Conservation (phyloP, 768 basidiomycete species). For the Tubosaeta sp. region DNA sequence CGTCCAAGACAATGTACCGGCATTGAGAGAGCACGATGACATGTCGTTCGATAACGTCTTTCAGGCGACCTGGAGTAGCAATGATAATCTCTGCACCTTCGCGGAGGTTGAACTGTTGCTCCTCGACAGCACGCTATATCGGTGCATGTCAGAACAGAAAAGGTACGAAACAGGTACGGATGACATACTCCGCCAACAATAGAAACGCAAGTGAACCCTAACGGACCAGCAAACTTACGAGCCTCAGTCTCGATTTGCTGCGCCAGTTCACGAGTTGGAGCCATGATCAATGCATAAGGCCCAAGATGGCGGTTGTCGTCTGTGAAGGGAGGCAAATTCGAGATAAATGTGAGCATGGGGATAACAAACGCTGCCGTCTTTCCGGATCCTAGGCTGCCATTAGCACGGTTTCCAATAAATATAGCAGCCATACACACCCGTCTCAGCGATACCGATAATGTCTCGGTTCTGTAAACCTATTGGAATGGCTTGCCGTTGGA, state of each 20-base stretch:
- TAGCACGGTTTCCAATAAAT: not conserved
- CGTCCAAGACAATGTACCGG: conserved; percentile 99
- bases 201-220: conserved; percentile 93
- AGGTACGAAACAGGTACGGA: not conserved
- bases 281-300: conserved; percentile 88
- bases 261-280: conserved; percentile 97
- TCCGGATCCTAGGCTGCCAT: conserved; percentile 70
- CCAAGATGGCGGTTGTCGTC: conserved; percentile 95
- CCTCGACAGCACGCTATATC: conserved; percentile 81
- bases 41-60: conserved; percentile 94
- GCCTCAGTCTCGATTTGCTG: conserved; percentile 96
- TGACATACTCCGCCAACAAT: conserved; percentile 88
- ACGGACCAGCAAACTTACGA: conserved; percentile 82
- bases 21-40: conserved; percentile 96
- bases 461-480: conserved; percentile 96
- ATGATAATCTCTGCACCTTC: conserved; percentile 99
- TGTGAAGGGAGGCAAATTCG: conserved; percentile 74
- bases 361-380: conserved; percentile 99
- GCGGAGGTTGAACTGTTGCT: conserved; percentile 97
- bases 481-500: conserved; percentile 98
- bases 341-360: conserved; percentile 95
- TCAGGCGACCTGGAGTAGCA: conserved; percentile 96
- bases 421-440: conserved; percentile 50
- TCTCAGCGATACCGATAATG: conserved; percentile 98
- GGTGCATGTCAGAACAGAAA: conserved; percentile 9